Evolutionary conservation across 2,329 filamentous ascomycete species (phyloP), one percentile per base, ranked within the genome.

Genomic region (Rhinocladiella similis): DNA sequence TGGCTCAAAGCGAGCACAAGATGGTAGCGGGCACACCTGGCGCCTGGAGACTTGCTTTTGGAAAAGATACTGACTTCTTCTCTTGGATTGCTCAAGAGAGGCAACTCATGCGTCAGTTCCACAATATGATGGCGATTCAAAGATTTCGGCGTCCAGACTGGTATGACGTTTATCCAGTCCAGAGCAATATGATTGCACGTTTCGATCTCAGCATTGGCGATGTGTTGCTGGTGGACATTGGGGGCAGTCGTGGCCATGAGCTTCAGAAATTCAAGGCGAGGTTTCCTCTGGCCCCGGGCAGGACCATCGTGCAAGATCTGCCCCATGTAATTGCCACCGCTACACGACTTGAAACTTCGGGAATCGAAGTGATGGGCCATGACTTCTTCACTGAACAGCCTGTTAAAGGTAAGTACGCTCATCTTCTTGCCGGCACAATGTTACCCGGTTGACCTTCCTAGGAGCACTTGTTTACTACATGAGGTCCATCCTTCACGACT

Each of bases 401-500:
- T 3, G 47, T 66, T 13, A 58, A 63, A 59, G 63, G 64, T 66
- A 27, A 50, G 48, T 41, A n/a, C 48, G 42, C n/a, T n/a, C n/a
- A n/a, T n/a, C n/a, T n/a, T n/a, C n/a, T 35, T 35, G 29, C 29
- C 29, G 14, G 5, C 16, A 14, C 9, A 35, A 10, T n/a, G n/a
- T 38, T 16, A 10, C 12, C 20, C 29, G 36, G 20, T 22, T n/a
- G 33, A 62, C 5, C 61, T 57, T 3, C 50, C n/a, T n/a, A 72
- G 72, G 69, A 16, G 69, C 67, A 22, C 70, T 70, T 2, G 69
- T 68, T 1, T 78, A 77, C 62, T 77, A 71, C 57, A 66, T 77
- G 66, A 73, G 76, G 53, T 70, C 69, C 2, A 66, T 77, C 3
- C 65, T 77, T 1, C 74, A 79, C 47, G 73, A 78, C 57, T 77